Base-by-base conservation (phyloP, 1,139 yeast genomes). In the Saccharomyces hybrid region DNA sequence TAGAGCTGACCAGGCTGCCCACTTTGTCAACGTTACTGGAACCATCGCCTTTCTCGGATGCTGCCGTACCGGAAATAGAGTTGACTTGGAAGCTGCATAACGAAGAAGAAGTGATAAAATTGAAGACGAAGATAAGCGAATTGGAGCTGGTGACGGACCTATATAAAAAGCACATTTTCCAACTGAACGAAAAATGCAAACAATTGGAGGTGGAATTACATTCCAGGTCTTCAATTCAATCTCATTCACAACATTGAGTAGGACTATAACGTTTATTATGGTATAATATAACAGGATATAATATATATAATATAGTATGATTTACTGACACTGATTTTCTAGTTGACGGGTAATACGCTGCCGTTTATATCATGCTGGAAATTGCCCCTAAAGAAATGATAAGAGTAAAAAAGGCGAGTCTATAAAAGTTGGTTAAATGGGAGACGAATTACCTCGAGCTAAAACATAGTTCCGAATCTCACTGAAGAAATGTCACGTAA, bases 61-160 rank as follows among this genome's bases (percentile, higher is more conserved):
- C 14, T 3, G 13, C 16, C 16, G 20, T 27, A 20, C 20, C 31
- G 5, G 23, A 42, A 38, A 50, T 42, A 11, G 52, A 38, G 23
- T 30, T 56, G 14, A 50, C 52, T 5, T 49, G 52, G 26, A 47
- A 53, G 14, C 53, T 66, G 38, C 63, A 57, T 55, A 65, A 63
- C 57, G 68, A 68, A 47, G 80, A 77, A 60, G 84, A 79, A 59
- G 73, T 78, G 14, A 80, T 82, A 25, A 74, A 78, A 46, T 73
- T 89, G 58, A 81, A 82, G 59, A 88, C 96, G 0, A 76, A 96
- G 55, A 88, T 90, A 30, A 83, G 89, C 14, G 98, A 91, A 68
- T 77, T 91, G 57, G 98, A 93, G 69, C 77, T 91, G 50, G 96
- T 91, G 48, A 89, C 90, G 65, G 97, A 91, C 66, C 76, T 91